These are phyloP conservation scores for Termitomyces sp. DNA, from an alignment of 768 basidiomycete species.

Conservation along the genomic window DNA sequence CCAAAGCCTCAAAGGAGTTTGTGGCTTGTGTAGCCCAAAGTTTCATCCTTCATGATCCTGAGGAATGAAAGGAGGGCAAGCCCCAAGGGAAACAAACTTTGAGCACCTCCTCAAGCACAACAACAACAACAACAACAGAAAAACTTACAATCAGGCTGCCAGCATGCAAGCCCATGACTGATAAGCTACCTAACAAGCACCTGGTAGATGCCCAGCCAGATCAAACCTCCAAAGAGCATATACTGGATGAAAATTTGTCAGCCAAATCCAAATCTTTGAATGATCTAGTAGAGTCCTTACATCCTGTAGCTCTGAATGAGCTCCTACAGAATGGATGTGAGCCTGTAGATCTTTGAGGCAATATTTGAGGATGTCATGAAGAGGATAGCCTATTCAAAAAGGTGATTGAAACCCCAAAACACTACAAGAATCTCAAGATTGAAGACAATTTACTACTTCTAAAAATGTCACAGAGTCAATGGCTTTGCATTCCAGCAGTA, in stretches of 20 bases:
- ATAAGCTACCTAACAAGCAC: neutral
- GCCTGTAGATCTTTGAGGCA: neutral
- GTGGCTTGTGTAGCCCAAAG: fast-evolving
- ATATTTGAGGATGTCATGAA: neutral
- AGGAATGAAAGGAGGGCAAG: neutral
- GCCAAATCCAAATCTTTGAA: too few species aligned
- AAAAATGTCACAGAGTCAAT: neutral
- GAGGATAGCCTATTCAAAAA: neutral
- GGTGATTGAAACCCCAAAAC: neutral
- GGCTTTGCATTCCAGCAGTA: neutral
- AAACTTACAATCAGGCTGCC: neutral
- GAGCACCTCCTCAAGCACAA: neutral
- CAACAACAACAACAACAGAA: too few species aligned
- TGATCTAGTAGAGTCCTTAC: neutral
- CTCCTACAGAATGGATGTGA: neutral
- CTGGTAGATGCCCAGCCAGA: neutral
- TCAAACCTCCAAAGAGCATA: neutral
- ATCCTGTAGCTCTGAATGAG: neutral
- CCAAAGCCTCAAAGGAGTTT: neutral
- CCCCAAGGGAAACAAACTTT: neutral
- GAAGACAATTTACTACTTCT: neutral
- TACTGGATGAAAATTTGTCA: neutral
- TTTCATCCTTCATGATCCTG: neutral
- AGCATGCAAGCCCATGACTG: neutral
- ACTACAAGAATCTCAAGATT: neutral